Percentiles rank a stretch among this genome's conserved stretches.
phyloP scores from a whole-genome alignment of 352 stramenopile genomes.

The Blastocystis sp. region DNA sequence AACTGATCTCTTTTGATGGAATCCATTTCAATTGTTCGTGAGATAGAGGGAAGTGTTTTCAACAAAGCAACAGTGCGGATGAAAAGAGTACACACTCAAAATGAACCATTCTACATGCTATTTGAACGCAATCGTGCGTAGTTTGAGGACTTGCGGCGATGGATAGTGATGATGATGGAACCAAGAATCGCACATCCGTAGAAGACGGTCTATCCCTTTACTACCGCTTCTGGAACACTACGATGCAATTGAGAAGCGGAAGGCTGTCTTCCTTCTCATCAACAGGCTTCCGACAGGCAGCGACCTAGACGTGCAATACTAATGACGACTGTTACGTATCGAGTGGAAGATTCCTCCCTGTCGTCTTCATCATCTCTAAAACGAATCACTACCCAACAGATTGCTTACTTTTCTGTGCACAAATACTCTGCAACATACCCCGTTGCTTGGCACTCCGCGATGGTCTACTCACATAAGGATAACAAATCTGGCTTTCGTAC shows the following conservation, averaged over 20 bases:
- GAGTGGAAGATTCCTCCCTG: not conserved
- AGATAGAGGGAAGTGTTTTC: not conserved
- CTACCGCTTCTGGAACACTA: not conserved
- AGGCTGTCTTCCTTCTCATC: not conserved
- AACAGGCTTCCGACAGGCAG: constrained; percentile 41
- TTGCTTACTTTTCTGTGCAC: constrained; percentile 12
- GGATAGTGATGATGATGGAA: constrained; percentile 35
- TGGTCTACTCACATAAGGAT: not conserved
- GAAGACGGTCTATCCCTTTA: constrained; percentile 18
- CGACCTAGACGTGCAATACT: not conserved
- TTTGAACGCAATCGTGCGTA: constrained; percentile 15
- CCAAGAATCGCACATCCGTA: constrained; percentile 23
- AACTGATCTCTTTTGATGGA: not conserved
- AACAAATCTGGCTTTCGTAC: not conserved
- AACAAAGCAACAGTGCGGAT: not conserved
- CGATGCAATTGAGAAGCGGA: constrained; percentile 4
- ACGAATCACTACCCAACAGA: not conserved
- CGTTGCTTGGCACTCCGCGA: constrained; percentile 1
- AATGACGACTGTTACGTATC: not conserved
- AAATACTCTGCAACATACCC: constrained; percentile 20
- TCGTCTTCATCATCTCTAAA: not conserved
- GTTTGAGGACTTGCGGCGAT: not conserved
- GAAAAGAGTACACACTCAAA: not conserved
- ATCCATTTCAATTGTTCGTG: not conserved
- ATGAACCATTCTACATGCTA: constrained; percentile 3